Evolutionary conservation across 179 eudicot species (phyloP).

Genomic region (Sideroxylon spinosum): DNA sequence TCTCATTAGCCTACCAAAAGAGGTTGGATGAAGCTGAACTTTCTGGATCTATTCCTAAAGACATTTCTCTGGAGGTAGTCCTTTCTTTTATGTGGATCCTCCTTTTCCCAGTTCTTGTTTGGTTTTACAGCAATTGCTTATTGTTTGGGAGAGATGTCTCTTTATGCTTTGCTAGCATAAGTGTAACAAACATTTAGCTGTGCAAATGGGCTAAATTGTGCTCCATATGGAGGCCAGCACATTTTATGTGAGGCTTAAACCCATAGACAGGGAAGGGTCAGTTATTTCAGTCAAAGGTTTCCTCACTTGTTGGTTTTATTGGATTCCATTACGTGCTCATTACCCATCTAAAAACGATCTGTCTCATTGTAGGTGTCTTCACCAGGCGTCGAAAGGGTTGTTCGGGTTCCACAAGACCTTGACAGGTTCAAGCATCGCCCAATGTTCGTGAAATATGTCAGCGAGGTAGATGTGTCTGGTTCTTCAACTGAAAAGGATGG

Average conservation of each 20-base stretch:
- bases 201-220: conserved; percentile 2
- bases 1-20: conserved; percentile 52
- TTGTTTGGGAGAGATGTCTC: conserved; percentile 4
- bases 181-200: not conserved
- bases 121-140: not conserved
- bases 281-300: not conserved
- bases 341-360: not conserved
- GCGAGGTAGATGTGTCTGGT: conserved; percentile 25
- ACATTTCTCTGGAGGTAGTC: conserved; percentile 68
- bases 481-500: conserved; percentile 54
- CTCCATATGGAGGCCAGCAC: not conserved
- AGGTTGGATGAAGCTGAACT: conserved; percentile 73
- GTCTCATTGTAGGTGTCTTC: conserved; percentile 61
- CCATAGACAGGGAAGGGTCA: not conserved
- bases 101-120: not conserved
- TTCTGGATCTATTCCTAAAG: conserved; percentile 61
- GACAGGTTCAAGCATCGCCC: conserved; percentile 74
- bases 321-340: not conserved
- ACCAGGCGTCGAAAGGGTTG: conserved; percentile 82
- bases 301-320: not conserved
- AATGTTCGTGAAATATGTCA: conserved; percentile 62
- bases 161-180: not conserved
- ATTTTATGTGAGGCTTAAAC: not conserved
- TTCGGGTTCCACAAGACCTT: conserved; percentile 71
- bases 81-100: not conserved